These are phyloP conservation scores for Macadamia tetraphylla DNA, from an alignment of 164 flowering plant genomes.

Conservation along the genomic window DNA sequence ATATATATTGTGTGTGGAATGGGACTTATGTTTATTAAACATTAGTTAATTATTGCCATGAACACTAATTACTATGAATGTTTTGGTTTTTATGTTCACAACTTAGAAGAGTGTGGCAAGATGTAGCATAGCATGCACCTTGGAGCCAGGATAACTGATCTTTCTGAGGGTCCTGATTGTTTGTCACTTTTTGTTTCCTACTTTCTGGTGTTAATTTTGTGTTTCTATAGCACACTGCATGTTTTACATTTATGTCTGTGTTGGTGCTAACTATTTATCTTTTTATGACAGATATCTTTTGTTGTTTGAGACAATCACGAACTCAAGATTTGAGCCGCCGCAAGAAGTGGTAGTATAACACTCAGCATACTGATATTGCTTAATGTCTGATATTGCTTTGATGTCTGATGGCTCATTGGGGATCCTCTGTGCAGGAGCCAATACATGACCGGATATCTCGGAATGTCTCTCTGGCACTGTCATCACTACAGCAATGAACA, in stretches of 20 bases:
- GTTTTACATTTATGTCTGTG: neutral
- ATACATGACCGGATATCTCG: constrained; percentile 71
- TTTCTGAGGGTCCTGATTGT: too few relatives aligned
- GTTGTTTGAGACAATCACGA: constrained; percentile 83
- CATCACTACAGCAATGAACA: constrained; percentile 27
- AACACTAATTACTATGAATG: too few relatives aligned
- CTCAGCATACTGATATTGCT: neutral
- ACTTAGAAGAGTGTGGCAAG: too few relatives aligned
- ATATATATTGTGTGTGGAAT: too few relatives aligned
- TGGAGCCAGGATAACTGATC: too few relatives aligned
- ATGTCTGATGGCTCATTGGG: neutral
- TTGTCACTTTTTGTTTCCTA: too few relatives aligned
- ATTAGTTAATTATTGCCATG: too few relatives aligned
- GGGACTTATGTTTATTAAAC: too few relatives aligned
- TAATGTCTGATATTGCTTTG: neutral
- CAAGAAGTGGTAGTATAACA: constrained; percentile 36
- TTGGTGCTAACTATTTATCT: neutral
- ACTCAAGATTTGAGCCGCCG: constrained; percentile 62
- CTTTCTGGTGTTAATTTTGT: neutral
- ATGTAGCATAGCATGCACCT: too few relatives aligned
- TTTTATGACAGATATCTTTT: constrained; percentile 63
- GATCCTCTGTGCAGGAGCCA: constrained; percentile 52
- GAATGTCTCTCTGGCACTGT: constrained; percentile 59
- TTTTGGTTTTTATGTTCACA: too few relatives aligned
- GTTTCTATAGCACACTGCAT: neutral